These are phyloP conservation scores for Rhododendron simsii DNA, from an alignment of 148 eudicot species.

Conservation along the genomic window DNA sequence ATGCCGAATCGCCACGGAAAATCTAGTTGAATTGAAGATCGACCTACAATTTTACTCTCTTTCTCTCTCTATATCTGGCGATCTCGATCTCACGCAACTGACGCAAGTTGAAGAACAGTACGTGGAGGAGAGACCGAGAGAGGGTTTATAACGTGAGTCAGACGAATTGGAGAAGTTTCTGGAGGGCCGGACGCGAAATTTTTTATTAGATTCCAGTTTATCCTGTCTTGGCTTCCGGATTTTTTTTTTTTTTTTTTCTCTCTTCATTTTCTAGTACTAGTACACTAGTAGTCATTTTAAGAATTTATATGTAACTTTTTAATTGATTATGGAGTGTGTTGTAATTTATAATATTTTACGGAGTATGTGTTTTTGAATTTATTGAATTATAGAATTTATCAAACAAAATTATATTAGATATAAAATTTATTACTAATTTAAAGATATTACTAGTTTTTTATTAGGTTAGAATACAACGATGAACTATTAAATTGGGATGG, in stretches of 20 bases:
- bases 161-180: slow-evolving; percentile 20
- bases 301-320: no score
- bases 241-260: not conserved
- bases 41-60: not conserved
- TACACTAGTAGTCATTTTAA: no score
- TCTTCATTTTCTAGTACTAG: not conserved
- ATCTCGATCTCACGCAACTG: not conserved
- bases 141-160: not conserved
- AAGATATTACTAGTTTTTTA: no score
- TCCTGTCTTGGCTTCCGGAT: not conserved
- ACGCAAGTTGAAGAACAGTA: not conserved
- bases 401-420: no score
- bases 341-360: no score
- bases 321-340: no score
- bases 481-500: no score
- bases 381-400: no score
- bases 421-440: no score
- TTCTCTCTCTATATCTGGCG: not conserved
- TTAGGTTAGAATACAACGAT: no score
- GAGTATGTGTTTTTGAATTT: no score
- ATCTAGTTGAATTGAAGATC: not conserved
- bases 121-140: not conserved
- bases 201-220: not conserved
- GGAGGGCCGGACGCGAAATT: slow-evolving; percentile 23
- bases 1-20: not conserved